Evolutionary conservation across 345 rosid genomes (phyloP), one percentile per base, ranked within the genome.

Genomic region (Moricandia arvensis): DNA sequence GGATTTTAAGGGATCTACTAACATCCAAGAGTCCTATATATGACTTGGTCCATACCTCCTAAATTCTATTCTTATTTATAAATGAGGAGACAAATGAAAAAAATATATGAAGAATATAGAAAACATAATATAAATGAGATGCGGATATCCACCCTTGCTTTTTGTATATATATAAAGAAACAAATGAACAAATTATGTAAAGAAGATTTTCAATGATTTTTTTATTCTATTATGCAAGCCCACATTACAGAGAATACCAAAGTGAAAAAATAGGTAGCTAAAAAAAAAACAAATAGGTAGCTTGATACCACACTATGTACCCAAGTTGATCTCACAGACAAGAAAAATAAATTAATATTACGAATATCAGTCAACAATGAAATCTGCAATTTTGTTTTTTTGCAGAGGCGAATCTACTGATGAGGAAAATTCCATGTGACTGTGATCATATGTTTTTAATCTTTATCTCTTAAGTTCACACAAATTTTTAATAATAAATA

Each of bases 301-400:
- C 31, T 21, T 21, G 64, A 63, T 26, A 74, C 68, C 68, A 75
- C 73, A 59, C 62, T 75, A 26, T 9, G 6, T 10, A 47, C 33
- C 59, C 73, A 67, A 67, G 53, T 67, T 75, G 73, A 59, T 45
- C n/a, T 59, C 10, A 8, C 2, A 6, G 60, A 43, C 17, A 21
- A 58, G 27, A 7, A 31, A 43, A 54, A 26, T 38, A 55, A 6
- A 18, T n/a, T 7, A 9, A 37, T 11, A 27, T 8, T 29, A 17
- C 2, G 6, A 27, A 30, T 10, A 51, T 33, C 35, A 35, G 15
- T 63, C 38, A 55, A 47, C 41, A 59, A 75, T 11, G 21, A 67
- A 67, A 75, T 75, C 67, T 75, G 17, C 29, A 58, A 9, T 66
- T 75, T 75, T 75, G 61, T 47, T 68, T 74, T 58, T 34, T 15